These are phyloP conservation scores for Rasamsonia emersonii DNA, from an alignment of 2,329 filamentous ascomycete species.

Conservation along the genomic window DNA sequence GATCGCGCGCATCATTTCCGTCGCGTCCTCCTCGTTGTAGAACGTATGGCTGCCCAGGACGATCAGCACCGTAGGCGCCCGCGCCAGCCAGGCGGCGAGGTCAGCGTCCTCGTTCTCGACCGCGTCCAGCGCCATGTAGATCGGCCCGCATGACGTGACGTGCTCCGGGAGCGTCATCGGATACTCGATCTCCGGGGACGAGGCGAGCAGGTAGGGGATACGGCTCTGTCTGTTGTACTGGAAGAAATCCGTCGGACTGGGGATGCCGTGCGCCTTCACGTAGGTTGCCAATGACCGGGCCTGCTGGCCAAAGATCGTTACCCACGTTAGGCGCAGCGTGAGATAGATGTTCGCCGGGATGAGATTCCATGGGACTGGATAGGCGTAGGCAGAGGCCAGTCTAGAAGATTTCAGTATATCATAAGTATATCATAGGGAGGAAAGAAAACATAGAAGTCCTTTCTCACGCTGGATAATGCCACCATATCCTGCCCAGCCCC, in stretches of 20 bases:
- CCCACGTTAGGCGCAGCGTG: too few relatives aligned
- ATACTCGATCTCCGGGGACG: slow-evolving; percentile 31
- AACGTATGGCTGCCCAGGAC: slow-evolving; percentile 39
- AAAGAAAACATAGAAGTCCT: not conserved
- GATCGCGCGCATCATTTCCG: slow-evolving; percentile 33
- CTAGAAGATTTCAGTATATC: slow-evolving; percentile 15
- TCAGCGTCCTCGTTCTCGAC: slow-evolving; percentile 33
- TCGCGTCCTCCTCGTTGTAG: slow-evolving; percentile 24
- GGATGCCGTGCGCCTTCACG: slow-evolving; percentile 6
- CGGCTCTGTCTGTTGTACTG: too few relatives aligned
- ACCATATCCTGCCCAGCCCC: slow-evolving; percentile 18
- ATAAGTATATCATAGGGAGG: slow-evolving; percentile 3
- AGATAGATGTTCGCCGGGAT: slow-evolving; percentile 38
- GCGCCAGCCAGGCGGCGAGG: slow-evolving; percentile 36
- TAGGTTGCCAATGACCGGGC: too few relatives aligned
- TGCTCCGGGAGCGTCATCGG: slow-evolving; percentile 32
- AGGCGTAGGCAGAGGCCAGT: slow-evolving; percentile 37
- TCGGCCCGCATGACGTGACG: slow-evolving; percentile 40
- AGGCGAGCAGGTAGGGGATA: slow-evolving; percentile 23
- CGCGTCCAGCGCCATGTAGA: slow-evolving; percentile 27
- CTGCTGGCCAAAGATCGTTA: too few relatives aligned
- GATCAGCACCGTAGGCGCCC: slow-evolving; percentile 39
- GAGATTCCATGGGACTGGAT: slow-evolving; percentile 38
- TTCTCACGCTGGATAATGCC: slow-evolving; percentile 29
- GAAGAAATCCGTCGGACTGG: slow-evolving; percentile 3